A percentile compares a stretch with the other conserved stretches of the same genome.
Conservation (phyloP, 345 rosid species). For the Mangifera indica region DNA sequence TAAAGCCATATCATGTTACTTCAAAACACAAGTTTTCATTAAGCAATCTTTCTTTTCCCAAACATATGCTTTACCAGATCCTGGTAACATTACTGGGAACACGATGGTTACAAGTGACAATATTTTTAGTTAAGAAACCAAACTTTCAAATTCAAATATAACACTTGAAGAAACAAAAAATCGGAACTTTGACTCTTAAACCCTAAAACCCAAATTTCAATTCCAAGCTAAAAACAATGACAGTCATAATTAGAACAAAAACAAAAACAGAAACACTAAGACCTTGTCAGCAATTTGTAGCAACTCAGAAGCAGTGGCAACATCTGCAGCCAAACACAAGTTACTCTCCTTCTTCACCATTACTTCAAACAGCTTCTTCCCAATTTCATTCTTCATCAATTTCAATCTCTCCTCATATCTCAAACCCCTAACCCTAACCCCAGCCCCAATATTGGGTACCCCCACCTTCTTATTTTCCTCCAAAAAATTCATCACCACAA, state of each 20-base stretch:
- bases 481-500: slow-evolving; percentile 56
- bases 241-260: background rate
- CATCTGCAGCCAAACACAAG: too few species aligned
- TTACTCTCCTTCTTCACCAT: slow-evolving; percentile 87
- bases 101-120: too few species aligned
- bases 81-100: too few species aligned
- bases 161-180: too few species aligned
- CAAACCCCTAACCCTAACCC: slow-evolving; percentile 44
- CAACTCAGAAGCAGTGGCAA: slow-evolving; percentile 85
- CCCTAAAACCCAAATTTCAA: too few species aligned
- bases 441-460: slow-evolving; percentile 51
- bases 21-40: too few species aligned
- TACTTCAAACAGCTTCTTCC: slow-evolving; percentile 73
- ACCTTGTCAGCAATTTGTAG: slow-evolving; percentile 89
- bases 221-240: background rate
- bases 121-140: too few species aligned
- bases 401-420: slow-evolving; percentile 64
- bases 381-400: slow-evolving; percentile 66
- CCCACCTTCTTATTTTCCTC: slow-evolving; percentile 75
- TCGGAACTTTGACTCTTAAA: too few species aligned
- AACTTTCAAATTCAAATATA: too few species aligned
- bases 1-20: too few species aligned
- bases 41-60: too few species aligned
- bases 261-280: background rate
- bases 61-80: too few species aligned